Base-by-base conservation (phyloP, 2,329 filamentous ascomycete genomes). In the Scopulariopsis brevicaulis region DNA sequence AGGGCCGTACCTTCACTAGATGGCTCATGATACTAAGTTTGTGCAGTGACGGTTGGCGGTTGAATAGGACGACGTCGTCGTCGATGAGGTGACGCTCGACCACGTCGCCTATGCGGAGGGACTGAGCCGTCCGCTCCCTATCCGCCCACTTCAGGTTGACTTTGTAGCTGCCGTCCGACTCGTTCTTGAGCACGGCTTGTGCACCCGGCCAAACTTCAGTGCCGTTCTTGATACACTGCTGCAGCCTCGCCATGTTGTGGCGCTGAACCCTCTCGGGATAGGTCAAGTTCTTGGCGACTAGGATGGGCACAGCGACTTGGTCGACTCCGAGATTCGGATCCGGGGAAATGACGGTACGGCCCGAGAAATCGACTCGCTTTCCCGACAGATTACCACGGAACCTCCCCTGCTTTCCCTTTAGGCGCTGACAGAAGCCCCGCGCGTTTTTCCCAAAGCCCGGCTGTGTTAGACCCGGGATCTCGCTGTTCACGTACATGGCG, bases 1-100 rank as follows among this genome's bases (percentile, higher is more conserved):
- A 96, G 0, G 93, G 94, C 55, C 94, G 84, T 54, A 99, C 84
- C 71, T 96, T 96, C 65, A 87, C 94, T 66, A 88, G 85, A 76
- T 99, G 94, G 67, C 89, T 93, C 74, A 99, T 91, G 71, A 99
- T 99, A 84, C 90, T 96, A 63, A 99, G 87, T 71, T 97, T 99
- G 79, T 99, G 94, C 10, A 99, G 81, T 1, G 94, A 99, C 0
- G 94, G 94, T 68, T 99, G 94, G 61, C 94, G 90, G 69, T 99
- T 99, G 80, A 99, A 99, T 0, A 99, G 82, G 1, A 97, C 93
- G 64, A 97, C 88, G 69, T 99, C 94, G 54, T 90, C 89, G 66
- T 99, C 93, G 68, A 96, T 90, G 1, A 99, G 80, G 74, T 99
- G 94, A 34, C 94, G 86, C 68, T 99, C 92, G 5, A 99, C 93